Evolutionary conservation across 2,329 filamentous ascomycete genomes (phyloP).

Genomic region (Cadophora sp.): DNA sequence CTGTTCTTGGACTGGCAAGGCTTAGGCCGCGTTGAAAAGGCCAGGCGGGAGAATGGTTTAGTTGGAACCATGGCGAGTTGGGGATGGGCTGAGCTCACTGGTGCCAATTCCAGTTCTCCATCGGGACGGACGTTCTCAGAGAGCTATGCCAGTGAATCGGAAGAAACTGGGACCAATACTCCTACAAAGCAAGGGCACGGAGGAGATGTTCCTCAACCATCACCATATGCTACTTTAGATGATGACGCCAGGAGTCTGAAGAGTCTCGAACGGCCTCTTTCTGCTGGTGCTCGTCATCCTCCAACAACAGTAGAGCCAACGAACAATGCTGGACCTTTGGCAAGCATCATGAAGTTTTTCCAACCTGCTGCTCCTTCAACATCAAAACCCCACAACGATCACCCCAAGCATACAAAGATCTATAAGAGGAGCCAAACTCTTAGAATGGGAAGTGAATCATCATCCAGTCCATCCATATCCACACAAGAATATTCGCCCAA

Average conservation of each 20-base stretch:
- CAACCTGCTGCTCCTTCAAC: constrained; percentile 58
- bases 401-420: constrained; percentile 70
- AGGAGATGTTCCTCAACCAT: constrained; percentile 72
- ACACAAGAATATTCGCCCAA: constrained; percentile 28
- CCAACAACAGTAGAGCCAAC: constrained; percentile 38
- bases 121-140: constrained; percentile 35
- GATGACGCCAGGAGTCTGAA: constrained; percentile 68
- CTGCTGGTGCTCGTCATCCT: constrained; percentile 28
- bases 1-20: constrained; percentile 97
- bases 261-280: constrained; percentile 47
- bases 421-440: constrained; percentile 82
- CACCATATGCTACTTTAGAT: constrained; percentile 67
- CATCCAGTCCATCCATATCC: constrained; percentile 22
- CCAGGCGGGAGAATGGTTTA: constrained; percentile 86
- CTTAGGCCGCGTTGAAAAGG: constrained; percentile 91
- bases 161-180: constrained; percentile 46
- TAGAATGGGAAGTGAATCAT: constrained; percentile 44
- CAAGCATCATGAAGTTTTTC: constrained; percentile 72
- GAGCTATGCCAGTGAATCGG: constrained; percentile 33
- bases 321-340: constrained; percentile 57
- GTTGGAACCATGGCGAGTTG: constrained; percentile 93
- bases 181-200: constrained; percentile 50
- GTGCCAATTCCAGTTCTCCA: constrained; percentile 56
- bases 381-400: constrained; percentile 55
- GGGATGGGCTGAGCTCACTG: constrained; percentile 92